Conservation (phyloP, 2,329 filamentous ascomycete genomes). For the Exophiala oligosperma region DNA sequence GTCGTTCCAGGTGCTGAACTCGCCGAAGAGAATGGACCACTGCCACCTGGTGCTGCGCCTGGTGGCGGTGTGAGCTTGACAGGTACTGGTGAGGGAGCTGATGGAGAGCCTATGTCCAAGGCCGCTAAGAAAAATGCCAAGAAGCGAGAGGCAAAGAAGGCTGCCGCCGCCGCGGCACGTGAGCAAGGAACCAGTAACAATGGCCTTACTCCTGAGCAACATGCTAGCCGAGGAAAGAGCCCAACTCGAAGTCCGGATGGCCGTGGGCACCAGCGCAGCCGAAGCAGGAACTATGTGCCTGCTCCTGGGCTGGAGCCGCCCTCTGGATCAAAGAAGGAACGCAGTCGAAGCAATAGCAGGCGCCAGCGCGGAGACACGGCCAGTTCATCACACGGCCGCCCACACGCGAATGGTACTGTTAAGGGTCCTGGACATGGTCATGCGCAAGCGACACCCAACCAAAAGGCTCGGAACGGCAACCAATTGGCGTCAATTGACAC, state of each 20-base stretch:
- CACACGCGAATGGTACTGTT: constrained; percentile 20
- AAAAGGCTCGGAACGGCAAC: constrained; percentile 11
- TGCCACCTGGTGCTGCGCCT: constrained; percentile 68
- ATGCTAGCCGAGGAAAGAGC: constrained; percentile 28
- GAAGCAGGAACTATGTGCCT: constrained; percentile 41
- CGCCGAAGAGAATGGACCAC: constrained; percentile 53
- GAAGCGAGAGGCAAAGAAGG: constrained; percentile 92
- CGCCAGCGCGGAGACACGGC: constrained; percentile 30
- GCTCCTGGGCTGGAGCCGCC: constrained; percentile 24
- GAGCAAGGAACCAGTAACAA: constrained; percentile 30
- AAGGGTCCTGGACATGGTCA: constrained; percentile 14
- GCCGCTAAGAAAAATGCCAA: constrained; percentile 96
- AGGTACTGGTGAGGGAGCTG: constrained; percentile 61
- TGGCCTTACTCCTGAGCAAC: constrained; percentile 22
- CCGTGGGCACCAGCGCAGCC: constrained; percentile 54
- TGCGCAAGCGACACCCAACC: constrained; percentile 12
- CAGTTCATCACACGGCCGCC: constrained; percentile 13
- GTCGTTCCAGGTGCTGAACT: constrained; percentile 85
- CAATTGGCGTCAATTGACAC: constrained; percentile 34
- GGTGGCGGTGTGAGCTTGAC: constrained; percentile 67
- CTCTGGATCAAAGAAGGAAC: constrained; percentile 25
- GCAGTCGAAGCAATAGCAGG: constrained; percentile 32
- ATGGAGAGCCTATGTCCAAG: constrained; percentile 73
- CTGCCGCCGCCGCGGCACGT: constrained; percentile 73
- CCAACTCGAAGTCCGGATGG: constrained; percentile 48